Percentiles rank a stretch among this genome's conserved stretches.
Evolutionary conservation across 495 filamentous ascomycete genomes (phyloP).

Genomic region (Penicillium samsonianum): DNA sequence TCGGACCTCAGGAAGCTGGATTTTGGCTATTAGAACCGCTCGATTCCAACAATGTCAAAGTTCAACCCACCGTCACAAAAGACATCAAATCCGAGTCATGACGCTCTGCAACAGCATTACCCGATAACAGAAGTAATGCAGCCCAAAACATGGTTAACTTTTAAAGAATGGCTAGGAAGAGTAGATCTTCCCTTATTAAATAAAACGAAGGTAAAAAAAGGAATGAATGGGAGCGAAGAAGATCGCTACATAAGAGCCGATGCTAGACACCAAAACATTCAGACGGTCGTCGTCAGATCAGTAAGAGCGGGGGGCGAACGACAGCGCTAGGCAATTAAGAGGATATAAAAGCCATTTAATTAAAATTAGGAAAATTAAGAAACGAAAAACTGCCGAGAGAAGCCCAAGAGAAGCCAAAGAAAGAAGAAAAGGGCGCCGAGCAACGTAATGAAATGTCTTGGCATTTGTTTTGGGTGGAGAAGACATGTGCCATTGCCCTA

Average conservation of each 20-base stretch:
- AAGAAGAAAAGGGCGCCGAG: background rate
- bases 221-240: background rate
- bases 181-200: constrained; percentile 23
- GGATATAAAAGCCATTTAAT: background rate
- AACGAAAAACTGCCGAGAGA: background rate
- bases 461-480: constrained; percentile 10
- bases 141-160: constrained; percentile 26
- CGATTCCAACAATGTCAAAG: background rate
- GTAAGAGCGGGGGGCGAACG: background rate
- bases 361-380: background rate
- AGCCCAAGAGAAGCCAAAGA: background rate
- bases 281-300: constrained; percentile 6
- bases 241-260: constrained; percentile 10
- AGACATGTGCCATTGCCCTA: background rate
- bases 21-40: background rate
- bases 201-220: background rate
- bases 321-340: constrained; percentile 2
- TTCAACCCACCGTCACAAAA: constrained; percentile 38
- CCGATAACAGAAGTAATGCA: constrained; percentile 32
- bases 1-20: constrained; percentile 34
- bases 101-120: constrained; percentile 29
- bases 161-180: constrained; percentile 37
- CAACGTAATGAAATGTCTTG: constrained; percentile 12
- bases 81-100: constrained; percentile 43
- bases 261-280: constrained; percentile 1